A percentile compares a stretch with the other conserved stretches of the same genome.
These are phyloP conservation scores for Erythrobasidium hasegawianum DNA, from an alignment of 1,284 basidiomycete species.

Conservation along the genomic window DNA sequence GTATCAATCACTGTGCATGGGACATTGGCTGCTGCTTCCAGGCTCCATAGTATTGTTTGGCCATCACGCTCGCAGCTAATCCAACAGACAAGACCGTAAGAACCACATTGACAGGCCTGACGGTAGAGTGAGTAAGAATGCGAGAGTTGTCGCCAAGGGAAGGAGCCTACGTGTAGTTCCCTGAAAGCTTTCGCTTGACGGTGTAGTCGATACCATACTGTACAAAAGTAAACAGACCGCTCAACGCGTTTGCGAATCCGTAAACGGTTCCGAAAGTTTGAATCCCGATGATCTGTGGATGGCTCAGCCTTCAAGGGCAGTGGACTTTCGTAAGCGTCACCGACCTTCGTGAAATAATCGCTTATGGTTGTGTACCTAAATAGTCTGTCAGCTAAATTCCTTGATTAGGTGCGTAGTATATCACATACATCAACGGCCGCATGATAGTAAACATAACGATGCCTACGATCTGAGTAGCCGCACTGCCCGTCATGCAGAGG, in stretches of 20 bases:
- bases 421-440: slow-evolving; percentile 37
- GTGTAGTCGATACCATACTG: slow-evolving; percentile 49
- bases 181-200: slow-evolving; percentile 47
- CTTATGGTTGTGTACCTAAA: slow-evolving; percentile 49
- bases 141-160: too few species aligned
- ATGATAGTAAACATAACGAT: slow-evolving; percentile 49
- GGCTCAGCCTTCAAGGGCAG: neutral
- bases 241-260: slow-evolving; percentile 48
- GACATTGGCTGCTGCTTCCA: too few species aligned
- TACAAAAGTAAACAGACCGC: slow-evolving; percentile 49
- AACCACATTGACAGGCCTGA: slow-evolving; percentile 20
- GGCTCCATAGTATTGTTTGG: slow-evolving; percentile 20
- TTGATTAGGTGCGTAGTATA: too few species aligned
- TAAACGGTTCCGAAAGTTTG: slow-evolving; percentile 40
- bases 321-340: too few species aligned
- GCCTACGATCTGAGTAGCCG: slow-evolving; percentile 46
- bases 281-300: slow-evolving; percentile 42
- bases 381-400: too few species aligned
- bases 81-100: slow-evolving; percentile 1
- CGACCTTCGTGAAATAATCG: slow-evolving; percentile 45
- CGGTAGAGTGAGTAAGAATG: too few species aligned
- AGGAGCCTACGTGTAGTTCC: slow-evolving; percentile 45
- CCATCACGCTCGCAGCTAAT: slow-evolving; percentile 12
- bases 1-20: too few species aligned
- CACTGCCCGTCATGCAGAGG: slow-evolving; percentile 44